Evolutionary conservation across 2,329 filamentous ascomycete genomes (phyloP), one percentile per base, ranked within the genome.

Genomic region (Tolypocladium amazonense): DNA sequence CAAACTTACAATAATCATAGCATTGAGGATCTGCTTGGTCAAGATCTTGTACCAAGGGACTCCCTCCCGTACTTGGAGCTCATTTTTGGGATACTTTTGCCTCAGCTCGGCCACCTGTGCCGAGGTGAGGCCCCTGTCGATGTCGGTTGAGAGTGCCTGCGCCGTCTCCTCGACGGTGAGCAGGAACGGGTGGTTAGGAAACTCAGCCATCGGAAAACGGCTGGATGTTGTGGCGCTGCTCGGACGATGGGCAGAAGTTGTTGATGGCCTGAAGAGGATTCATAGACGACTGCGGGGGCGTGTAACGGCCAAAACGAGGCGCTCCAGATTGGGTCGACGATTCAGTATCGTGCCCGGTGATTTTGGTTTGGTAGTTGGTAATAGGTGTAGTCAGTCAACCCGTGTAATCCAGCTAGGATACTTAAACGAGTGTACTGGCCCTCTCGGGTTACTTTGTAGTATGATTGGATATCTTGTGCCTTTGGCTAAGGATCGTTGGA

Each of bases 21-120:
- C 88, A 77, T 92, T 92, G 69, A 86, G 83, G 27, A 90, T 72
- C 71, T 92, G 88, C 66, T 87, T 86, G 60, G 88, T 75, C 55
- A 92, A 75, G 50, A 92, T 89, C 66, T 87, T 92, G 67, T 86
- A 78, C 88, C 86, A 80, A 69, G 81, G 82, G 56, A 92, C 85
- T 35, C 82, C 83, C 35, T 81, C 84, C 25, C 81, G 86, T 25
- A 89, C 83, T 53, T 90, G 84, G 25, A 92, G 78, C 68, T 90
- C 86, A 74, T 92, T 92, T 23, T 73, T 77, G 56, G 87, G 87
- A 69, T 87, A 85, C 61, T 81, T 77, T 27, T 80, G 72, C 59
- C 85, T 79, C 30, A 87, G 76, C 59, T 83, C 73, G 57, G 78
- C 71, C 27, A 88, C 87, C 67, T 88, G 82, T 11, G 75, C 71